Evolutionary conservation across 176 grass and related monocot genomes (phyloP).

Genomic region (Paspalum vaginatum): DNA sequence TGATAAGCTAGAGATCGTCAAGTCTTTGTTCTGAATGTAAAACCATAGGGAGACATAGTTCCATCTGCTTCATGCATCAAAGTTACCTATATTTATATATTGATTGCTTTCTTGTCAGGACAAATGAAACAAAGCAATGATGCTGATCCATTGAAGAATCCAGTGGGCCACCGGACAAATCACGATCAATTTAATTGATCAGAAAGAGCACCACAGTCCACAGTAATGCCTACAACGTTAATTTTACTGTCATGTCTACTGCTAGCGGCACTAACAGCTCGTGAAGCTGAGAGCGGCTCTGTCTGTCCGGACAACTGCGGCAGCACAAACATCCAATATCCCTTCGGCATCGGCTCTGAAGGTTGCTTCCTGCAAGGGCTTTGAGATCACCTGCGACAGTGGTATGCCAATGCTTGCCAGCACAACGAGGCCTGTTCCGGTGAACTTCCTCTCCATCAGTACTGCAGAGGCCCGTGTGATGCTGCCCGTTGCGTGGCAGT

Average conservation of each 20-base stretch:
- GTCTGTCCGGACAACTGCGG: conserved; percentile 48
- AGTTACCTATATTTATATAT: too few relatives aligned
- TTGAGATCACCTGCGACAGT: conserved; percentile 34
- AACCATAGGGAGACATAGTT: too few relatives aligned
- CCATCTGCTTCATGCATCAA: too few relatives aligned
- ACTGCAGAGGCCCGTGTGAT: conserved; percentile 8
- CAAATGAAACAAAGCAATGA: too few relatives aligned
- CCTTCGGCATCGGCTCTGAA: conserved; percentile 39
- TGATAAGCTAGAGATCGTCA: too few relatives aligned
- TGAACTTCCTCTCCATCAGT: background rate
- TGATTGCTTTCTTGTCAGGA: background rate
- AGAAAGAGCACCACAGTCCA: background rate
- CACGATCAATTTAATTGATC: background rate
- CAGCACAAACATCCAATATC: conserved; percentile 42
- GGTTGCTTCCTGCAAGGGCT: conserved; percentile 40
- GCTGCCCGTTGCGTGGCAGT: conserved; percentile 29
- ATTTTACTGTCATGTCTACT: background rate
- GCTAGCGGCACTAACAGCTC: background rate
- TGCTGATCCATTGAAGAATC: background rate
- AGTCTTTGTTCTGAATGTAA: too few relatives aligned
- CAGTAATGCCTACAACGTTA: background rate
- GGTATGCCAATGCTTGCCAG: background rate
- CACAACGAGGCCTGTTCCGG: background rate
- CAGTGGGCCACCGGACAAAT: background rate
- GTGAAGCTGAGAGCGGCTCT: background rate